Evolutionary conservation across 345 rosid genomes (phyloP), one percentile per base, ranked within the genome.

Genomic region (Citrus medica): DNA sequence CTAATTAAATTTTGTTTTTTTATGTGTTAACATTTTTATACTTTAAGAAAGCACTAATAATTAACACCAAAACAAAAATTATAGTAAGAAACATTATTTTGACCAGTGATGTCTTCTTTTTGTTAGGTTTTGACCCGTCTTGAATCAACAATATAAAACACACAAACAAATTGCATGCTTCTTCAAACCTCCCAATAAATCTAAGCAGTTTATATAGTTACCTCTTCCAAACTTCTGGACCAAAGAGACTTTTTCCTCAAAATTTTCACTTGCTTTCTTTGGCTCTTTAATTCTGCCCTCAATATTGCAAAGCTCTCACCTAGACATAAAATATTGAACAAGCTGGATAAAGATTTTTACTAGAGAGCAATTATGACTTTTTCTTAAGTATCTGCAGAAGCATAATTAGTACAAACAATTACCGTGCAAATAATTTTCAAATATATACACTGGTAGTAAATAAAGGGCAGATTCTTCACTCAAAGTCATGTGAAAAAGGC

Each of bases 161-260:
- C 38, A 30, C 40, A 64, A 64, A 64, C 68, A 64, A 1, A 9
- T 32, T 63, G 37, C 17, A 32, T 30, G 67, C 14, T 3, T 28
- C 67, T 28, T 58, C 25, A 24, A 71, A 33, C 32, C 12, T 55
- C 37, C 40, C 67, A 32, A 30, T 19, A 40, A 60, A 58, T 40
- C 74, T 1, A 42, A 58, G 69, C 58, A 38, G 27, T 53, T 28
- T 42, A 51, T 67, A 59, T 68, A 68, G 58, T 22, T 77, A 92
- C 98, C 97, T 93, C 98, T 80, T 94, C 98, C 82, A 91, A 88
- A 85, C 87, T 92, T 89, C 86, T 88, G 32, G 92, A 93, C 97
- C 97, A 94, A 62, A 94, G 86, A 9, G 97, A 94, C 87, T 91
- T 94, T 82, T 91, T 94, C 86, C 88, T 91, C 79, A 94, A 87